These are phyloP conservation scores for Cucumis cinereus DNA, from an alignment of 306 rosid genomes.

Conservation along the genomic window DNA sequence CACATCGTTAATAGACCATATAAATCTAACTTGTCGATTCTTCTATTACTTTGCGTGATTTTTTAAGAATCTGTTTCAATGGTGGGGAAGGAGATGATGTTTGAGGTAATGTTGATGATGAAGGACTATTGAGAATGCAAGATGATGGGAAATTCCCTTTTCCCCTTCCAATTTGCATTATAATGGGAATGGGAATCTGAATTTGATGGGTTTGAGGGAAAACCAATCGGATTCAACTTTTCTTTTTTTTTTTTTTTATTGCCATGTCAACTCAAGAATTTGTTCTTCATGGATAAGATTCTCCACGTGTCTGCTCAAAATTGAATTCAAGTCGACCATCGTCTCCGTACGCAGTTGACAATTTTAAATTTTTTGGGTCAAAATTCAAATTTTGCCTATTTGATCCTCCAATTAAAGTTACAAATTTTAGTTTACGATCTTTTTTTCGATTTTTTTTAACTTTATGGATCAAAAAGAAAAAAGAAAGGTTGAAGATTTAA, in stretches of 20 bases:
- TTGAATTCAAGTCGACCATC: background rate
- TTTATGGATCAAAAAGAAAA: no score
- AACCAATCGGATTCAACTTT: background rate
- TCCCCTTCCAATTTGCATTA: background rate
- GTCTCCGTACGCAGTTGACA: background rate
- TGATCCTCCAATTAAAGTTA: no score
- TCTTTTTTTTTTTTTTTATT: background rate
- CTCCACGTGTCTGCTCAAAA: background rate
- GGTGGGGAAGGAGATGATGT: background rate
- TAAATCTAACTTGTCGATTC: no score
- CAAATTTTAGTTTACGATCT: no score
- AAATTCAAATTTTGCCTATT: no score
- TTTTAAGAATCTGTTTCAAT: background rate
- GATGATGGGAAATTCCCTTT: background rate
- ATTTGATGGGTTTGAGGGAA: background rate
- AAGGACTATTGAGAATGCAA: background rate
- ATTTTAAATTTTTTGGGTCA: background rate
- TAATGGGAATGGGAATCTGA: background rate
- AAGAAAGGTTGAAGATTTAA: no score
- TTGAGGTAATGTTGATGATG: background rate
- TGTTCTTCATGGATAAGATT: slow-evolving; percentile 1
- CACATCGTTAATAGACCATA: no score
- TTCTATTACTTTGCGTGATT: no score
- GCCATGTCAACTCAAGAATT: background rate
- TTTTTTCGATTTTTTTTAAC: no score